Evolutionary conservation across 2,329 filamentous ascomycete genomes (phyloP).

Genomic region (Colletotrichum gloeosporioides): DNA sequence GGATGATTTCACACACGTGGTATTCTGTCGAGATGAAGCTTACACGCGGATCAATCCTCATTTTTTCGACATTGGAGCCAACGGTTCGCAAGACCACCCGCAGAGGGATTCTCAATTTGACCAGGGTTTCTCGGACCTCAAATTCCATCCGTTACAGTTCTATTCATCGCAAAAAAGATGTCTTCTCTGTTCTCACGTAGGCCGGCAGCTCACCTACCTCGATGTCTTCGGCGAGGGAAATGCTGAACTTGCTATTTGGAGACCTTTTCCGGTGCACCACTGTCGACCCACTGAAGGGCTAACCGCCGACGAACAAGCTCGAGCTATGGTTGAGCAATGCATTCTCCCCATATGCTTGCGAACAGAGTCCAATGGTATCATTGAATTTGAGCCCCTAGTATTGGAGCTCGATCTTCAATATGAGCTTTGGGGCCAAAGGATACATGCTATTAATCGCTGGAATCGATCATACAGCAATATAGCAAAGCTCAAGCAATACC

Average conservation of each 20-base stretch:
- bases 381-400: not conserved
- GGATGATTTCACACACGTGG: not conserved
- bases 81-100: not conserved
- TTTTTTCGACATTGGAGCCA: not conserved
- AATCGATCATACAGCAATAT: not conserved
- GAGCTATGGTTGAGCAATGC: not conserved
- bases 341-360: not conserved
- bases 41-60: fast-evolving
- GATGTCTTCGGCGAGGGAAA: not conserved
- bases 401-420: not conserved
- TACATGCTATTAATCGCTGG: not conserved
- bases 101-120: not conserved
- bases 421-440: not conserved
- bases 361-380: not conserved
- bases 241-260: not conserved
- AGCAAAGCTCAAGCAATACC: not conserved
- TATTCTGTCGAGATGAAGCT: not conserved
- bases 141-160: not conserved
- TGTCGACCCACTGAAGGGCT: not conserved
- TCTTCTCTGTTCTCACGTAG: not conserved
- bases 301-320: not conserved
- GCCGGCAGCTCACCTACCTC: not conserved
- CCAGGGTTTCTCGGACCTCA: not conserved
- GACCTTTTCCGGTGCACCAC: not conserved
- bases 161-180: not conserved